These are phyloP conservation scores for Podila verticillata DNA, from an alignment of 192 early-diverging fungal species.

Conservation along the genomic window DNA sequence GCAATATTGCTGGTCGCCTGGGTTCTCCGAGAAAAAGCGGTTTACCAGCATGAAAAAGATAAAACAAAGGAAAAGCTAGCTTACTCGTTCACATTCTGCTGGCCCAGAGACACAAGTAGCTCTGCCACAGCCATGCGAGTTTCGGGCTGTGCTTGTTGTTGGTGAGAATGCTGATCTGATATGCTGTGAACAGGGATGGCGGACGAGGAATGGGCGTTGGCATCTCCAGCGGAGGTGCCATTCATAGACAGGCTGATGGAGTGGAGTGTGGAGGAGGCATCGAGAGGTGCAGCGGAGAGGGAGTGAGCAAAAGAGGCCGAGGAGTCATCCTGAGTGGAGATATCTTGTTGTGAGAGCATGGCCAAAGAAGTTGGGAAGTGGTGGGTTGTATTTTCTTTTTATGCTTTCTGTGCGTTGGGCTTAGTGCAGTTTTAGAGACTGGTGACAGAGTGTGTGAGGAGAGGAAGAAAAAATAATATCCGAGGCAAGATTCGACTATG, in stretches of 20 bases:
- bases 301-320: constrained; percentile 30
- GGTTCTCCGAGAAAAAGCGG: neutral
- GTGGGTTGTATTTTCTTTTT: too few relatives aligned
- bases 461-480: too few relatives aligned
- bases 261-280: neutral
- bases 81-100: constrained; percentile 22
- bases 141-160: constrained; percentile 21
- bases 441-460: too few relatives aligned
- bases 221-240: neutral
- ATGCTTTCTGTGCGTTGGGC: too few relatives aligned
- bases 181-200: constrained; percentile 19
- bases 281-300: constrained; percentile 27
- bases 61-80: neutral
- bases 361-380: neutral
- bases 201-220: neutral
- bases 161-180: neutral
- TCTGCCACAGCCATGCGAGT: constrained; percentile 46
- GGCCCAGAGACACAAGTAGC: constrained; percentile 32
- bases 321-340: constrained; percentile 16
- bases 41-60: neutral
- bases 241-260: neutral
- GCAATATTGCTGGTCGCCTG: neutral
- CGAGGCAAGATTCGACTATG: too few relatives aligned
- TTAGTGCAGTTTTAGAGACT: too few relatives aligned
- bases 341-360: constrained; percentile 20